Evolutionary conservation across 2,329 filamentous ascomycete genomes (phyloP).

Genomic region (Alternaria arbusti): DNA sequence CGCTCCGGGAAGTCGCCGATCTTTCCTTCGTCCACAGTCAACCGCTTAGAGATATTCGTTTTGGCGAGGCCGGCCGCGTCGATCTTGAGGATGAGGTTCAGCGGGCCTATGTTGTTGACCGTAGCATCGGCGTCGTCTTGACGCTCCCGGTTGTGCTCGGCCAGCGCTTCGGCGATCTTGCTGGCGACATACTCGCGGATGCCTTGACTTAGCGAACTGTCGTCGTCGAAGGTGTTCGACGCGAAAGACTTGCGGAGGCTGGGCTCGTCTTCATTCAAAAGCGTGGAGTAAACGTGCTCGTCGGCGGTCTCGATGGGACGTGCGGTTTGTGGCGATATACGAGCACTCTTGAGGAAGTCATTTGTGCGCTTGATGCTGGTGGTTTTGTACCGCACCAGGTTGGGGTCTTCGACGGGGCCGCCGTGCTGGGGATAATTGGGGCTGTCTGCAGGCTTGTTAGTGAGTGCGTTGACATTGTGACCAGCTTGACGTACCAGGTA

Average conservation of each 20-base stretch:
- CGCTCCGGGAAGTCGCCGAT: too few species aligned
- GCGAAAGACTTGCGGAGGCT: not conserved
- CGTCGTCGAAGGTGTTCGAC: slow-evolving; percentile 4
- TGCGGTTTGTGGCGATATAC: not conserved
- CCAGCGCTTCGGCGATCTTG: slow-evolving; percentile 7
- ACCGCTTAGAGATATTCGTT: not conserved
- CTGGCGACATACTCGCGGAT: slow-evolving; percentile 15
- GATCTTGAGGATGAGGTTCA: not conserved
- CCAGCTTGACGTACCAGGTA: not conserved
- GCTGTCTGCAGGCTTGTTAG: not conserved
- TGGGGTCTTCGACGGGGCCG: not conserved
- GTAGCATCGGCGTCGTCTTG: not conserved
- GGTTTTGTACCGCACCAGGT: not conserved
- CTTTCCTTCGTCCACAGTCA: not conserved
- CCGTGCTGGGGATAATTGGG: not conserved
- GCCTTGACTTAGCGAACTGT: not conserved
- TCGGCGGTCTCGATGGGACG: not conserved
- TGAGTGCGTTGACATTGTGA: not conserved
- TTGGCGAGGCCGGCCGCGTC: not conserved
- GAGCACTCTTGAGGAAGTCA: not conserved
- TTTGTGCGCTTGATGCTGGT: not conserved
- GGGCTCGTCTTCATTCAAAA: not conserved
- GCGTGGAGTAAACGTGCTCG: not conserved
- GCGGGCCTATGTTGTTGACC: not conserved
- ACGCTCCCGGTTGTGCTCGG: not conserved